Base-by-base conservation (phyloP, 2,329 filamentous ascomycete species). In the Arthrobotrys megalospora region DNA sequence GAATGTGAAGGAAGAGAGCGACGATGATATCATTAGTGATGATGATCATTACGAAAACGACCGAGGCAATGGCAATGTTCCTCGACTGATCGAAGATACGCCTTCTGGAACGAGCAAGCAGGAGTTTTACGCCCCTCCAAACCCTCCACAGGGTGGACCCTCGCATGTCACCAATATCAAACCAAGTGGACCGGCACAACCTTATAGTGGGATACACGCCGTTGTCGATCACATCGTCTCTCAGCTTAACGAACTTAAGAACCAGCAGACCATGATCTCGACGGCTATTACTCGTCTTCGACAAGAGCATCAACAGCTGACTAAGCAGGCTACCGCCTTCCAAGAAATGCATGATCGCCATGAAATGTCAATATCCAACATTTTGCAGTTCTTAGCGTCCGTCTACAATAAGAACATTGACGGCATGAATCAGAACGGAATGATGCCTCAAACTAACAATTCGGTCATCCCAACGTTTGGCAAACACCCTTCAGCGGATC, bases 341-440 rank as follows among this genome's bases (percentile, higher is more conserved):
- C 94, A 98, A 84, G 92, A 90, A 76, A 90, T 97, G 83, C 95
- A 98, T 83, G 94, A 95, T 81, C 91, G 96, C n/a, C 96, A 99
- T 82, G 96, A 99, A 83, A 97, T 95, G 83, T 97, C 95, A 0
- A 98, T 99, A 85, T 98, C 97, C 83, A 95, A 95, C n/a, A 98
- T 99, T 79, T 88, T 99, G 48, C 97, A 94, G 62, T 98, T 99
- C 84, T 88, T 99, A 19, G 96, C 95, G 53, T 98, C 96, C 11
- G 95, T 99, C 48, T 99, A 98, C 85, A 92, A 97, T 80, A 92
- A 96, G 82, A 97, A 93, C 80, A 86, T 99, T 62, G 94, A 97
- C 83, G 93, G 94, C 41, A 76, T 70, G 47, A 64, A 50, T 6
- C 72, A 70, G 48, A 60, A 41, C 19, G 72, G 47, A 50, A 76